These are phyloP conservation scores for Erysimum cheiranthoides DNA, from an alignment of 345 rosid species.

Conservation along the genomic window DNA sequence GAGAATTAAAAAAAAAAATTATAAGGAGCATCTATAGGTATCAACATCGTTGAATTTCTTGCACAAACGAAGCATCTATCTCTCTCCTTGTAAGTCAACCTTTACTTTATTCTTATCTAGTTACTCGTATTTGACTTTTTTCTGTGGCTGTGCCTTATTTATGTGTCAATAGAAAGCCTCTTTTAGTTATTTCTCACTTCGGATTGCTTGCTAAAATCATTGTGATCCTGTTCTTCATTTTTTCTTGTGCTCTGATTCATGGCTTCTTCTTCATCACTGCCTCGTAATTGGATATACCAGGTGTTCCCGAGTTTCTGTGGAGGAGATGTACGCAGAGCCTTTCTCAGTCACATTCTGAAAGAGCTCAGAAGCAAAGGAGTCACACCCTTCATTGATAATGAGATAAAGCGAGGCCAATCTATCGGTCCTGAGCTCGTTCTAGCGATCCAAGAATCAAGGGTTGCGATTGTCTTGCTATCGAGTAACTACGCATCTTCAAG, in stretches of 20 bases:
- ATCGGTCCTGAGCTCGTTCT: constrained; percentile 1
- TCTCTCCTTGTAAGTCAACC: neutral
- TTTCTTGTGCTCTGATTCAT: neutral
- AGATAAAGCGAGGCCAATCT: neutral
- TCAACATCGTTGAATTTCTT: constrained; percentile 3
- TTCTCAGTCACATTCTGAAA: constrained; percentile 14
- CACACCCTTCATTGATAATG: constrained; percentile 19
- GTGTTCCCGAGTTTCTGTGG: constrained; percentile 25
- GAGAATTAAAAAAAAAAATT: too few species aligned
- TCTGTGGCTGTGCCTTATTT: neutral
- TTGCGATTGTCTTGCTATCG: constrained; percentile 14
- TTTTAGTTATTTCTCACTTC: too few species aligned
- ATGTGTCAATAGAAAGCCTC: too few species aligned
- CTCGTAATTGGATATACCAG: neutral
- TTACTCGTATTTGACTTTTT: neutral
- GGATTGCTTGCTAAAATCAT: neutral
- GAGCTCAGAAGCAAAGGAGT: constrained; percentile 23
- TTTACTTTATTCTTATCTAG: neutral
- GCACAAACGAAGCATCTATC: neutral
- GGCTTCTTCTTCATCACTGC: neutral
- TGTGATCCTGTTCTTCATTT: too few species aligned
- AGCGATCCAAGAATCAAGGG: constrained; percentile 16
- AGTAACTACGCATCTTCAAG: constrained; percentile 18
- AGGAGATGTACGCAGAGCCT: constrained; percentile 13
- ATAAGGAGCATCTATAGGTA: neutral